Evolutionary conservation across 2,329 filamentous ascomycete species (phyloP).

Genomic region (Lasiodiplodia theobromae): DNA sequence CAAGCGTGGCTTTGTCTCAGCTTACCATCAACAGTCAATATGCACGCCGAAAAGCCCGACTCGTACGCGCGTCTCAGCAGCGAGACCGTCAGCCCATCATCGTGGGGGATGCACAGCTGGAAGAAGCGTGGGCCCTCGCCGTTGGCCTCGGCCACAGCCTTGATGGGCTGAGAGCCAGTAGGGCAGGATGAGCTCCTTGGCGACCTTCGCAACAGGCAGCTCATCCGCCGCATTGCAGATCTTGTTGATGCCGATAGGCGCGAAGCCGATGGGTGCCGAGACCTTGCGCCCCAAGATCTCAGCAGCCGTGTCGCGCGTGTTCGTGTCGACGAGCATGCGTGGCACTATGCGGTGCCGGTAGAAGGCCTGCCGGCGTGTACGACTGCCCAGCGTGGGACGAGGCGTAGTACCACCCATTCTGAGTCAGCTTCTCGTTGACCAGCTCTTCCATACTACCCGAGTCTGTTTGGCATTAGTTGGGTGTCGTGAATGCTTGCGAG

Average conservation of each 20-base stretch:
- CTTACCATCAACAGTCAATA: slow-evolving; percentile 67
- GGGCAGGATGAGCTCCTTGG: slow-evolving; percentile 64
- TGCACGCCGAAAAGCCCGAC: slow-evolving; percentile 63
- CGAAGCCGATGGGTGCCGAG: slow-evolving; percentile 68
- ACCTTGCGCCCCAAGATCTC: slow-evolving; percentile 67
- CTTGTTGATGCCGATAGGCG: slow-evolving; percentile 70
- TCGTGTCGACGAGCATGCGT: slow-evolving; percentile 67
- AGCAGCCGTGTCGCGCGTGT: slow-evolving; percentile 63
- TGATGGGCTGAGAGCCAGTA: slow-evolving; percentile 66
- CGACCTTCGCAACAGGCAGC: slow-evolving; percentile 65
- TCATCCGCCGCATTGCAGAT: slow-evolving; percentile 69
- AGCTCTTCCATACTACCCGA: slow-evolving; percentile 66
- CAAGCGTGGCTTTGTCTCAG: neutral
- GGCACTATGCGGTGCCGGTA: slow-evolving; percentile 69
- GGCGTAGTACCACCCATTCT: slow-evolving; percentile 66
- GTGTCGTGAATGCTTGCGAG: neutral
- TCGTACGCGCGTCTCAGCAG: slow-evolving; percentile 63
- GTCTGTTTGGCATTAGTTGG: slow-evolving; percentile 48
- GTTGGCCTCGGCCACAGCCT: slow-evolving; percentile 65
- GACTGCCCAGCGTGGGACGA: slow-evolving; percentile 65
- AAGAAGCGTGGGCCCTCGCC: slow-evolving; percentile 63
- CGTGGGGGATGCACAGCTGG: slow-evolving; percentile 70
- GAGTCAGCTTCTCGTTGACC: slow-evolving; percentile 62
- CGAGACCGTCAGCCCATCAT: slow-evolving; percentile 65
- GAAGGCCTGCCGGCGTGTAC: slow-evolving; percentile 65